These are phyloP conservation scores for Mortierella sp. DNA, from an alignment of 371 early-diverging fungal species.

Conservation along the genomic window DNA sequence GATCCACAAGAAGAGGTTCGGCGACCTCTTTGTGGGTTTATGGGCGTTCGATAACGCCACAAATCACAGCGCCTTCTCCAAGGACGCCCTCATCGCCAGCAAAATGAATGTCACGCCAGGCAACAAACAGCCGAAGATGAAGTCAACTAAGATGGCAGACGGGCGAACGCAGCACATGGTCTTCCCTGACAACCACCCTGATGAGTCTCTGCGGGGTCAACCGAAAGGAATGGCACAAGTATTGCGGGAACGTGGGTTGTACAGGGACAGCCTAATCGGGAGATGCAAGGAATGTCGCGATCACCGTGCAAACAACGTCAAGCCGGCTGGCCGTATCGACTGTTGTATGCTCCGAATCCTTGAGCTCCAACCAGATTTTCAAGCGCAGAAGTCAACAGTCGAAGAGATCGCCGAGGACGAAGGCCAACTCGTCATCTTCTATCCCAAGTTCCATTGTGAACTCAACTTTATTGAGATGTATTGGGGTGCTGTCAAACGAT, in stretches of 20 bases:
- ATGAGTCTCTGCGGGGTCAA: neutral
- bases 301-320: neutral
- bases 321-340: neutral
- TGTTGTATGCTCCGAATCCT: constrained; percentile 9
- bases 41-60: constrained; percentile 13
- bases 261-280: neutral
- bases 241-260: neutral
- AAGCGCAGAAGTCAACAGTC: neutral
- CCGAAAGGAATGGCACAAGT: constrained; percentile 9
- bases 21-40: neutral
- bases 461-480: constrained; percentile 11
- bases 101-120: constrained; percentile 5
- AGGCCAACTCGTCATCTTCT: constrained; percentile 9
- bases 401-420: constrained; percentile 15
- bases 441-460: constrained; percentile 14
- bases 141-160: neutral
- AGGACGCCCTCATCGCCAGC: neutral
- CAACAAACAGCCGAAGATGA: constrained; percentile 6
- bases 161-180: neutral
- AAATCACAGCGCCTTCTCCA: constrained; percentile 1
- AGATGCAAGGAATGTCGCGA: neutral
- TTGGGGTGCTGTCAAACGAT: constrained; percentile 6
- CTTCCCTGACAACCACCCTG: constrained; percentile 1
- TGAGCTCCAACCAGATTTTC: constrained; percentile 11
- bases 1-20: constrained; percentile 1